Evolutionary conservation across 2,329 filamentous ascomycete species (phyloP).

Genomic region (Aspergillus pseudotamarii): DNA sequence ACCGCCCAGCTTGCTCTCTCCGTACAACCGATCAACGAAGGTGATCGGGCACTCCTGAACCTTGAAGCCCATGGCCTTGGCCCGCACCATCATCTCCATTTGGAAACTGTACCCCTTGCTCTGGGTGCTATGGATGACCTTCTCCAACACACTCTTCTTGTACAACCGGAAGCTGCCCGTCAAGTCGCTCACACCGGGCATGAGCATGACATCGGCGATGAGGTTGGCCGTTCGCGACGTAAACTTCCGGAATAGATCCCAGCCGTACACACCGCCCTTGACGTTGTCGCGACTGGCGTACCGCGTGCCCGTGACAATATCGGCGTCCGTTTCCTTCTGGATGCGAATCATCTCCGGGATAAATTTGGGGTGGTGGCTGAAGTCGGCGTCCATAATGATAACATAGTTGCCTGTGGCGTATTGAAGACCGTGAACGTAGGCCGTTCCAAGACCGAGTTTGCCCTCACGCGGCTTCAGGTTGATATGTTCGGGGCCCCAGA

Average conservation of each 20-base stretch:
- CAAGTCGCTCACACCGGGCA: slow-evolving; percentile 91
- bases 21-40: slow-evolving; percentile 94
- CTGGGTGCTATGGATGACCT: slow-evolving; percentile 86
- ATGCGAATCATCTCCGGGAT: slow-evolving; percentile 88
- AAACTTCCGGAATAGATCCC: slow-evolving; percentile 86
- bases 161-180: slow-evolving; percentile 95
- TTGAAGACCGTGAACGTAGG: slow-evolving; percentile 92
- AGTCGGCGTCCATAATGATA: slow-evolving; percentile 99
- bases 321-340: slow-evolving; percentile 78
- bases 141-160: slow-evolving; percentile 85
- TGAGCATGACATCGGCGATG: slow-evolving; percentile 90
- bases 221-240: slow-evolving; percentile 80
- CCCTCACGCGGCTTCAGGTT: slow-evolving; percentile 84
- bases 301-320: slow-evolving; percentile 95
- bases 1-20: slow-evolving; percentile 90
- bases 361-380: slow-evolving; percentile 98
- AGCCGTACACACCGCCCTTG: slow-evolving; percentile 83
- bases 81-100: slow-evolving; percentile 99
- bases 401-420: slow-evolving; percentile 92
- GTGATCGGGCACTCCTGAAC: slow-evolving; percentile 95
- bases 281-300: slow-evolving; percentile 73
- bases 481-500: slow-evolving; percentile 75
- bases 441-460: slow-evolving; percentile 95
- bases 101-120: slow-evolving; percentile 98
- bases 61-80: slow-evolving; percentile 91